These are phyloP conservation scores for Apiospora pterosperma DNA, from an alignment of 2,329 filamentous ascomycete genomes.

Conservation along the genomic window DNA sequence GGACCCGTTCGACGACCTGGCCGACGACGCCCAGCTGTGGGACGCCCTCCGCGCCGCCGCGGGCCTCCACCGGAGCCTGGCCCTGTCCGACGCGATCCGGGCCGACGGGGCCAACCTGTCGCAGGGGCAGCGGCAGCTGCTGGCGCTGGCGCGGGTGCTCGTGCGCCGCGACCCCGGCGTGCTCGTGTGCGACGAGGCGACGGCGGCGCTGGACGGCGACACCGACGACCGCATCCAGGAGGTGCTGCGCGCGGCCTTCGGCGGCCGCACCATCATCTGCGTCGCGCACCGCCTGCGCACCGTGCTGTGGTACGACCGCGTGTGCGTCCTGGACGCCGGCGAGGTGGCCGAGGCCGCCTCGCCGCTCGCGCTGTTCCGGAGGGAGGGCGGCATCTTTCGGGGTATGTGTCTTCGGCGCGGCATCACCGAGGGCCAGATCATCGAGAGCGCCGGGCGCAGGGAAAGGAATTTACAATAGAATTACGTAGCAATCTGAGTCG, in stretches of 20 bases:
- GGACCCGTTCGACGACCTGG: constrained; percentile 15
- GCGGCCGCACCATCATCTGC: background rate
- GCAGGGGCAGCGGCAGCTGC: constrained; percentile 57
- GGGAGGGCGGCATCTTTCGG: constrained; percentile 10
- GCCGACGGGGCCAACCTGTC: constrained; percentile 38
- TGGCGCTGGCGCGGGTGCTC: constrained; percentile 62
- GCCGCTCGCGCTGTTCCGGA: constrained; percentile 46
- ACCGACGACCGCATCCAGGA: constrained; percentile 55
- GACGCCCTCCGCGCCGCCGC: constrained; percentile 35
- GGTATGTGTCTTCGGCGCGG: background rate
- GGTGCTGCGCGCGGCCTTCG: constrained; percentile 28
- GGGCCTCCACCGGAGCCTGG: constrained; percentile 51
- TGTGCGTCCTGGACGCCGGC: constrained; percentile 49
- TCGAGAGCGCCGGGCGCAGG: background rate
- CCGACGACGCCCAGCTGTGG: constrained; percentile 36
- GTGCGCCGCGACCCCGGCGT: constrained; percentile 64
- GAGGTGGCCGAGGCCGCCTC: constrained; percentile 52
- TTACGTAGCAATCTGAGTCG: too few species aligned
- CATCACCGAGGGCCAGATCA: background rate
- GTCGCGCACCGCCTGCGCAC: constrained; percentile 38
- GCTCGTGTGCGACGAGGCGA: constrained; percentile 69
- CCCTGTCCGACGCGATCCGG: constrained; percentile 55
- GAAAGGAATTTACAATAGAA: too few species aligned
- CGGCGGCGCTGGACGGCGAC: constrained; percentile 63
- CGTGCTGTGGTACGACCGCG: constrained; percentile 56